Conservation (phyloP, 768 basidiomycete species). For the Hydnum rufescens region DNA sequence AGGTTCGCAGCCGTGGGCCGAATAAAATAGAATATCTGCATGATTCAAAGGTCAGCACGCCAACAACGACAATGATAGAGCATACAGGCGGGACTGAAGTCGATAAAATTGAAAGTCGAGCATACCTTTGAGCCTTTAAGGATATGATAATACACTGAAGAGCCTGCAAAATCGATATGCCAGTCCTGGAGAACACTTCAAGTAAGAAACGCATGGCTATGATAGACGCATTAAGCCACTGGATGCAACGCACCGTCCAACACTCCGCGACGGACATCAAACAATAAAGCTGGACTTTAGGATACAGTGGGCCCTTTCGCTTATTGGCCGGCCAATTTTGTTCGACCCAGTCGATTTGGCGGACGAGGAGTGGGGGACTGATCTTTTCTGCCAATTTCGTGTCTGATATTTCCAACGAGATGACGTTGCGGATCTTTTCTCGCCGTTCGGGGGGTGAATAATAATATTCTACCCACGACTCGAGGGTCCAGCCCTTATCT, state of each 20-base stretch:
- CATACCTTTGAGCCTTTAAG: constrained; percentile 63
- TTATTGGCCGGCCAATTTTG: constrained; percentile 76
- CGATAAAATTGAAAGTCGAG: too few relatives aligned
- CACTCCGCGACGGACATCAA: constrained; percentile 86
- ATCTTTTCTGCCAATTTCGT: constrained; percentile 63
- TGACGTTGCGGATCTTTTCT: constrained; percentile 87
- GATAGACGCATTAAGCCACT: too few relatives aligned
- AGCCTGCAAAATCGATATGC: constrained; percentile 97
- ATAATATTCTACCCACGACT: constrained; percentile 81
- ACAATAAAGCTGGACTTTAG: constrained; percentile 92
- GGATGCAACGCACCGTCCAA: constrained; percentile 55
- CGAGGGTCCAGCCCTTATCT: constrained; percentile 72
- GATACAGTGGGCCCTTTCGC: constrained; percentile 55
- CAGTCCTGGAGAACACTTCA: constrained; percentile 46
- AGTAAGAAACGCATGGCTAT: background rate
- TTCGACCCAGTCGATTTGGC: constrained; percentile 94
- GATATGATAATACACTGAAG: constrained; percentile 95
- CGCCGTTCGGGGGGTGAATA: constrained; percentile 41
- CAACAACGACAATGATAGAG: background rate
- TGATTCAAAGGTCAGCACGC: constrained; percentile 3
- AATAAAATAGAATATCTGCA: constrained; percentile 84
- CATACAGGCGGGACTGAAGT: too few relatives aligned
- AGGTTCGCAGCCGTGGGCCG: constrained; percentile 72
- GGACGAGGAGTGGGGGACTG: constrained; percentile 60
- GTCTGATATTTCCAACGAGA: constrained; percentile 83